A percentile compares a stretch with the other conserved stretches of the same genome.
Conservation (phyloP, 1,139 yeast genomes). For the Zygoascus sp. region DNA sequence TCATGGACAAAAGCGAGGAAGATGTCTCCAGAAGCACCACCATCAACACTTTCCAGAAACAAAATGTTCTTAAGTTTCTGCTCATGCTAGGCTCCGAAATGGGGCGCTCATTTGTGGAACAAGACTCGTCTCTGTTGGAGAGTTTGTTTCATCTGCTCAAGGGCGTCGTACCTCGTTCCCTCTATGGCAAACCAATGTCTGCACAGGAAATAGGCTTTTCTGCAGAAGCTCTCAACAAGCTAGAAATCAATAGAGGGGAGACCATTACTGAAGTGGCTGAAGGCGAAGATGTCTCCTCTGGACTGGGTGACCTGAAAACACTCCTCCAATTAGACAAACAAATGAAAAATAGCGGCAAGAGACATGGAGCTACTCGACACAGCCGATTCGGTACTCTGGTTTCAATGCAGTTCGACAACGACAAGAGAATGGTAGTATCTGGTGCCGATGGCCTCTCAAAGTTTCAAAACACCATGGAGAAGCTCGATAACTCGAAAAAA, state of each 20-base stretch:
- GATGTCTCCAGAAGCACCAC: slow-evolving; percentile 66
- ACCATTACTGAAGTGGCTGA: not conserved
- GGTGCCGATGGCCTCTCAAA: slow-evolving; percentile 66
- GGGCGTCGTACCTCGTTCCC: slow-evolving; percentile 40
- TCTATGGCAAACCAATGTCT: not conserved
- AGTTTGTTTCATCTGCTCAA: slow-evolving; percentile 59
- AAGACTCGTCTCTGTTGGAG: slow-evolving; percentile 66
- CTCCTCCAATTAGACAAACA: slow-evolving; percentile 56
- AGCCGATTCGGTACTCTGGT: slow-evolving; percentile 87
- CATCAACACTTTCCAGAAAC: slow-evolving; percentile 53
- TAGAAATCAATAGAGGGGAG: not conserved
- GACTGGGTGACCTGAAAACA: slow-evolving; percentile 40
- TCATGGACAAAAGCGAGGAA: slow-evolving; percentile 37
- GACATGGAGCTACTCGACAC: slow-evolving; percentile 62
- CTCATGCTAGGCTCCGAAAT: slow-evolving; percentile 64
- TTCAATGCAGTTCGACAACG: slow-evolving; percentile 57
- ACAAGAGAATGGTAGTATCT: slow-evolving; percentile 61
- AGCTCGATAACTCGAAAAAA: slow-evolving; percentile 61
- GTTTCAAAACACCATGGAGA: slow-evolving; percentile 47
- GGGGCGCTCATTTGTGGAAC: slow-evolving; percentile 59
- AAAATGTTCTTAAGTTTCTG: slow-evolving; percentile 67
- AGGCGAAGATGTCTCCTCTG: not conserved
- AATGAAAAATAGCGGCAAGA: slow-evolving; percentile 40
- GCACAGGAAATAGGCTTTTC: slow-evolving; percentile 25
- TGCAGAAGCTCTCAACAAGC: slow-evolving; percentile 24